Evolutionary conservation across 2,329 filamentous ascomycete species (phyloP).

Genomic region (Trichophyton verrucosum): DNA sequence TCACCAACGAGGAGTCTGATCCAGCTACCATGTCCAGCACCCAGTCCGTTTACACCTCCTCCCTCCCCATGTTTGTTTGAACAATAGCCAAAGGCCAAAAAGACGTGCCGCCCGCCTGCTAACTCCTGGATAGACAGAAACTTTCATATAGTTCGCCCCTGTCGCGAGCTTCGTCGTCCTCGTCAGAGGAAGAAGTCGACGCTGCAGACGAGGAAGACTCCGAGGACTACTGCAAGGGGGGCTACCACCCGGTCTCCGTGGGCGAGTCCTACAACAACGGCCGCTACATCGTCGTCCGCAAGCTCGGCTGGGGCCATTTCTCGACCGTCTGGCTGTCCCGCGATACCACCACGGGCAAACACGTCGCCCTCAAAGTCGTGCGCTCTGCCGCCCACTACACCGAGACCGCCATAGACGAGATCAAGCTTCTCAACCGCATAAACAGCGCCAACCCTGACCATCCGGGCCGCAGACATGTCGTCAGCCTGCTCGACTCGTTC

Average conservation of each 20-base stretch:
- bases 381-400: constrained; percentile 97
- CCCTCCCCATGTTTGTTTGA: background rate
- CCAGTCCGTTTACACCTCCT: background rate
- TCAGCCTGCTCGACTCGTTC: constrained; percentile 91
- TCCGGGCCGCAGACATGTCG: constrained; percentile 86
- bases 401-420: constrained; percentile 96
- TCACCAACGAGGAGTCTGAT: constrained; percentile 44
- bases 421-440: constrained; percentile 94
- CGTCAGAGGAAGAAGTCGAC: constrained; percentile 75
- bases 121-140: background rate
- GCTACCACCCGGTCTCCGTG: constrained; percentile 88
- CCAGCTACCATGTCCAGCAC: constrained; percentile 14
- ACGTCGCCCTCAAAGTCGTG: constrained; percentile 95
- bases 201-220: constrained; percentile 97
- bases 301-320: constrained; percentile 96
- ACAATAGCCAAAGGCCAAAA: too few species aligned
- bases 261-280: constrained; percentile 97
- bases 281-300: constrained; percentile 90
- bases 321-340: constrained; percentile 83
- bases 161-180: constrained; percentile 59
- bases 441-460: constrained; percentile 91
- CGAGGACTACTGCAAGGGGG: constrained; percentile 98
- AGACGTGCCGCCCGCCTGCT: background rate
- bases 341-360: constrained; percentile 79
- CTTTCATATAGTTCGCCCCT: constrained; percentile 24